Percentiles rank a stretch among this genome's conserved stretches.
These are phyloP conservation scores for Leccinum boreale DNA, from an alignment of 768 basidiomycete genomes.

Conservation along the genomic window DNA sequence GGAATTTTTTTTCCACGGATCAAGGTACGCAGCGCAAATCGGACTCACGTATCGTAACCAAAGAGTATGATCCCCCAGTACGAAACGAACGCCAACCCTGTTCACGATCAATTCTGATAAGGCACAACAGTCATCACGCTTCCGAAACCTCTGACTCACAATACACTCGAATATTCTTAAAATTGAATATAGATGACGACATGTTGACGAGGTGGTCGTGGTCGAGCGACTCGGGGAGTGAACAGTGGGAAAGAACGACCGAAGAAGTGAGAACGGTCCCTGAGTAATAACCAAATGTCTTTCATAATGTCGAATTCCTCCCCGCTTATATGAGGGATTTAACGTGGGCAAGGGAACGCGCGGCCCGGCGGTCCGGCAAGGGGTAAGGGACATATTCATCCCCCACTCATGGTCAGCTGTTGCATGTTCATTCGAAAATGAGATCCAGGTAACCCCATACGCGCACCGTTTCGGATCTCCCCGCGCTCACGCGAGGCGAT, in stretches of 20 bases:
- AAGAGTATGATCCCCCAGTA: constrained; percentile 84
- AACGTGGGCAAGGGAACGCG: neutral
- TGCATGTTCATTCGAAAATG: neutral
- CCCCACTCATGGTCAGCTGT: neutral
- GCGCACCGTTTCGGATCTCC: neutral
- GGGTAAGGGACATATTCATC: neutral
- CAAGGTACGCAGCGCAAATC: neutral
- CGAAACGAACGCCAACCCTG: constrained; percentile 69
- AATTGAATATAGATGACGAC: constrained; percentile 2
- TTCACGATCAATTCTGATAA: neutral
- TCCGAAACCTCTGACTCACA: constrained; percentile 38
- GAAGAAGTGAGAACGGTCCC: neutral
- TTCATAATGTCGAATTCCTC: neutral
- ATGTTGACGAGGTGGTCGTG: neutral
- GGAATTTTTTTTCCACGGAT: neutral
- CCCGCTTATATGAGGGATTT: neutral
- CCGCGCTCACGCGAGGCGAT: neutral
- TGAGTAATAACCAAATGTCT: neutral
- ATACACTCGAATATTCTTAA: constrained; percentile 63
- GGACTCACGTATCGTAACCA: constrained; percentile 70
- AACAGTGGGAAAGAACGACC: neutral
- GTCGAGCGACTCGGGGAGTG: neutral
- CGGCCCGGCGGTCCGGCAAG: constrained; percentile 4
- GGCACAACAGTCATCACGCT: neutral
- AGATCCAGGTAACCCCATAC: neutral